Conservation (phyloP, 331 rosid genomes). For the Stylosanthes scabra region DNA sequence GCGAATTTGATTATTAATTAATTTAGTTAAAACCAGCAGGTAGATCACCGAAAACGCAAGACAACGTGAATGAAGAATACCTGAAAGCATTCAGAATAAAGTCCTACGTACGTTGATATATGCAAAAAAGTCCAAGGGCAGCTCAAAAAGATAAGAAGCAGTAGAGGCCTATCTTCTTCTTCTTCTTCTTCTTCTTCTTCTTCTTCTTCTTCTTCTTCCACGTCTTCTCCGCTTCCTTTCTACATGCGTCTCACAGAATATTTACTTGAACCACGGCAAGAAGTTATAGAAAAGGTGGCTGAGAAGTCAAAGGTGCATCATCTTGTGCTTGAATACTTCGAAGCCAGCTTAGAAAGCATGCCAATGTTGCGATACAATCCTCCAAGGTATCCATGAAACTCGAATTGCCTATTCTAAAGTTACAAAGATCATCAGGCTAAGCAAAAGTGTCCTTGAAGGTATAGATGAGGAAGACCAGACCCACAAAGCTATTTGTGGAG, state of each 20-base stretch:
- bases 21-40: conserved; percentile 48
- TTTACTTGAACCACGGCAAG: conserved; percentile 71
- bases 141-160: conserved; percentile 22
- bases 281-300: conserved; percentile 46
- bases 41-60: conserved; percentile 46
- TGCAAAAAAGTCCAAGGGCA: conserved; percentile 52
- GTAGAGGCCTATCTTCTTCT: conserved; percentile 2
- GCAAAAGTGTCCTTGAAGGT: conserved; percentile 10
- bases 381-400: conserved; percentile 58
- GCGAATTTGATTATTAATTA: neutral
- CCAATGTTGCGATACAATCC: conserved; percentile 60
- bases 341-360: conserved; percentile 68
- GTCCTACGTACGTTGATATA: conserved; percentile 74
- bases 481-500: conserved; percentile 29
- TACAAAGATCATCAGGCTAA: conserved; percentile 38
- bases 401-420: conserved; percentile 42
- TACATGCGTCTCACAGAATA: conserved; percentile 46
- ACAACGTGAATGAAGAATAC: conserved; percentile 69
- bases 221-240: neutral
- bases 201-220: conserved; percentile 32
- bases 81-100: conserved; percentile 70
- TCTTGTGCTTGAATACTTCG: conserved; percentile 68
- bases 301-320: conserved; percentile 48
- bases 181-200: no score
- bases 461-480: neutral